A percentile compares a stretch with the other conserved stretches of the same genome.
These are phyloP conservation scores for Evansstolkia leycettana DNA, from an alignment of 495 filamentous ascomycete species.

Conservation along the genomic window DNA sequence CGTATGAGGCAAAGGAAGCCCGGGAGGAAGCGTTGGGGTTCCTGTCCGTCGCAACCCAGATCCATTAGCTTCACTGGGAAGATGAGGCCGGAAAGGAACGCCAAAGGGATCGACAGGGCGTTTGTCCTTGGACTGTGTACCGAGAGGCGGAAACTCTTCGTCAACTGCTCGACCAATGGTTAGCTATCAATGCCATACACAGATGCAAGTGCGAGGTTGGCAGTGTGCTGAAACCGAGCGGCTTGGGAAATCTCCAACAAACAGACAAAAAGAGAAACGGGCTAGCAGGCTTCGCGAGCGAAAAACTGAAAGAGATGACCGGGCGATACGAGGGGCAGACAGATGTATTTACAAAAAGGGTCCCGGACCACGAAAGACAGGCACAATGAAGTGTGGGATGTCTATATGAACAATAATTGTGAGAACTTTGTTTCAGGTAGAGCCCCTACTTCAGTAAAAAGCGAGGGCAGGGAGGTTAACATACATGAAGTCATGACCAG, in stretches of 20 bases:
- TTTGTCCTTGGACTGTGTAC: slow-evolving; percentile 21
- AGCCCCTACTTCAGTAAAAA: slow-evolving; percentile 32
- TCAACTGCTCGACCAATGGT: slow-evolving; percentile 21
- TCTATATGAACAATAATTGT: slow-evolving; percentile 37
- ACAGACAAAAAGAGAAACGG: slow-evolving; percentile 3
- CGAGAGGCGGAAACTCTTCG: slow-evolving; percentile 43
- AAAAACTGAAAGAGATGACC: slow-evolving; percentile 10
- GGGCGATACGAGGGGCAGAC: slow-evolving; percentile 18
- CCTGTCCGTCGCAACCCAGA: slow-evolving; percentile 27
- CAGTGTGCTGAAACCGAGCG: no score
- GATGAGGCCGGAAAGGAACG: slow-evolving; percentile 32
- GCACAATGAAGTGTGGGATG: slow-evolving; percentile 23
- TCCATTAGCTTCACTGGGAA: slow-evolving; percentile 18
- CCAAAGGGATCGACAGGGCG: slow-evolving; percentile 30
- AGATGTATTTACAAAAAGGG: slow-evolving; percentile 27
- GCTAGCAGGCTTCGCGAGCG: slow-evolving; percentile 1
- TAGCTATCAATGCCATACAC: slow-evolving; percentile 12
- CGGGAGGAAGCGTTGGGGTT: slow-evolving; percentile 54
- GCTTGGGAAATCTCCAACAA: slow-evolving; percentile 1
- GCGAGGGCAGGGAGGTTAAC: slow-evolving; percentile 54
- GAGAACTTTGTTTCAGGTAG: slow-evolving; percentile 43
- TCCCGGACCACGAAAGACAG: slow-evolving; percentile 12
- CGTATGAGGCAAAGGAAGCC: slow-evolving; percentile 44
- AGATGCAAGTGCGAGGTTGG: no score
- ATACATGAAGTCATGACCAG: slow-evolving; percentile 65